Evolutionary conservation across 257 asterid genomes (phyloP), one percentile per base, ranked within the genome.

Genomic region (Solanum bulbocastanum): DNA sequence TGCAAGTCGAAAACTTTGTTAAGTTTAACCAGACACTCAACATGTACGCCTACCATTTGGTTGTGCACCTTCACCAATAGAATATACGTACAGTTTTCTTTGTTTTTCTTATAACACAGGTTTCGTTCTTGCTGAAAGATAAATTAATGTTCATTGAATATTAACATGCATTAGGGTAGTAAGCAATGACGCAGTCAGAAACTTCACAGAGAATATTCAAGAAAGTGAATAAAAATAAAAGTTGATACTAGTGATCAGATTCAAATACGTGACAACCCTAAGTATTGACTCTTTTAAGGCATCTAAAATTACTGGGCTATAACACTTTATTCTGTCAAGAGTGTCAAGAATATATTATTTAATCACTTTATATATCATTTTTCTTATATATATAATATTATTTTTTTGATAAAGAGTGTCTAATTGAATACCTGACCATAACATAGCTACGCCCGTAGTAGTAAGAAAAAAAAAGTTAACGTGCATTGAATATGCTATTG

Each of bases 201-300:
- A 16, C 2, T 52, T 52, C n/a, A 52, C 0, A 56, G 18, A 66
- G 3, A 3, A 2, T 52, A 9, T 18, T 2, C 9, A 16, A 18
- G 18, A 49, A 52, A 18, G 4, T 8, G 4, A 52, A 52, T 18
- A 1, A 52, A 52, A 52, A 6, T 52, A 52, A 18, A 52, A 18
- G 18, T 52, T 0, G 0, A 18, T 52, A 4, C 10, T 18, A 16
- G 62, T 16, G 62, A 18, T 30, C 30, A 30, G 4, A 52, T 52
- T 52, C 10, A 18, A 52, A 52, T n/a, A 52, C n/a, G 4, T 18
- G 62, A 52, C 1, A 4, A 1, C 0, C 62, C 1, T 52, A 52
- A 52, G n/a, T 9, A 52, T 52, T 4, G 0, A 0, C n/a, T 2
- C n/a, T 18, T 52, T 18, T 2, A 52, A 52, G n/a, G 0, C n/a